Percentiles rank a stretch among this genome's conserved stretches.
phyloP scores from a whole-genome alignment of 768 basidiomycete genomes.

The Lactifluus subvellereus region DNA sequence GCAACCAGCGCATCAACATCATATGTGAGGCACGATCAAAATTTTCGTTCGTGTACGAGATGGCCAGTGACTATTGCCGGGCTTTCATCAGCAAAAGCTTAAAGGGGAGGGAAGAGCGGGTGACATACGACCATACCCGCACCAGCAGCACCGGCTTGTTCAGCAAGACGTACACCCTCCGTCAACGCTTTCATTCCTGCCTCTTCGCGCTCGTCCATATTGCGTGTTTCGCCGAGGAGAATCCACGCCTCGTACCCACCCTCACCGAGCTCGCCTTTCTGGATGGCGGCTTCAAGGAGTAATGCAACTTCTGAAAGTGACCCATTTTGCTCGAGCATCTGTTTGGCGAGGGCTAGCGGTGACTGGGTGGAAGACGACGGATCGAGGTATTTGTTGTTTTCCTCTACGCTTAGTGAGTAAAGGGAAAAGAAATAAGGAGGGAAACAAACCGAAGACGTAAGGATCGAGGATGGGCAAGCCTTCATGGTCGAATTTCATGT shows the following conservation, averaged over 20 bases:
- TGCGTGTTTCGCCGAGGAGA: conserved; percentile 80
- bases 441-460: conserved; percentile 70
- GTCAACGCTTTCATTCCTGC: conserved; percentile 72
- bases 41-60: conserved; percentile 93
- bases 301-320: conserved; percentile 83
- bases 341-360: conserved; percentile 64
- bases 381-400: conserved; percentile 65
- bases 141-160: conserved; percentile 56
- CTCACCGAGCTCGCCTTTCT: conserved; percentile 71
- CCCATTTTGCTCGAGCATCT: conserved; percentile 70
- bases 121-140: conserved; percentile 67
- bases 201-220: conserved; percentile 86
- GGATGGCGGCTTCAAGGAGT: conserved; percentile 86
- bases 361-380: conserved; percentile 45
- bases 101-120: not conserved
- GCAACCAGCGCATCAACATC: conserved; percentile 82
- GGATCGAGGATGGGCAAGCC: conserved; percentile 69
- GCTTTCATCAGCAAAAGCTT: conserved; percentile 18
- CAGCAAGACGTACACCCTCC: conserved; percentile 64
- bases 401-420: conserved; percentile 40
- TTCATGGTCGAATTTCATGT: conserved; percentile 54
- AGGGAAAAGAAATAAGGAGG: not conserved
- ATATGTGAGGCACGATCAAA: conserved; percentile 82
- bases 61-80: conserved; percentile 72
- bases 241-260: conserved; percentile 90